Conservation (phyloP, 108 stramenopile species). For the Nitzschia sp. region DNA sequence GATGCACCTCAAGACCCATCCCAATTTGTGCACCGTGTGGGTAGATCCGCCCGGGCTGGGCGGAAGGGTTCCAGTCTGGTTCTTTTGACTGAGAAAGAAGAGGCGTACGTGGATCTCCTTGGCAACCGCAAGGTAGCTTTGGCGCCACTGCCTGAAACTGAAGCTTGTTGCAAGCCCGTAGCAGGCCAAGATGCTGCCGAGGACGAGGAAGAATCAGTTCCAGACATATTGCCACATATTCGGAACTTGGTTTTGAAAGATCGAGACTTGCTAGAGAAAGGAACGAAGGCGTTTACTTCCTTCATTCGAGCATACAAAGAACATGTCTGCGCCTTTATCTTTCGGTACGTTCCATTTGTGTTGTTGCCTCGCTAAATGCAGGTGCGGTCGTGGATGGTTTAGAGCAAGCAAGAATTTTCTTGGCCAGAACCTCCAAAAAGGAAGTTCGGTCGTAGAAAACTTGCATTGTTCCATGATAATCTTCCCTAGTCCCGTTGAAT, state of each 20-base stretch:
- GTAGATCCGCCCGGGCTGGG: slow-evolving; percentile 94
- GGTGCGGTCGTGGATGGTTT: slow-evolving; percentile 13
- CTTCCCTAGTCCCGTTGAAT: slow-evolving; percentile 27
- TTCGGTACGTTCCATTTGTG: slow-evolving; percentile 55
- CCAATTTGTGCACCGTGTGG: slow-evolving; percentile 96
- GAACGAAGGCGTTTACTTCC: slow-evolving; percentile 92
- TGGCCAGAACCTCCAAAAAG: slow-evolving; percentile 34
- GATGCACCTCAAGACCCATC: slow-evolving; percentile 96
- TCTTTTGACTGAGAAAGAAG: slow-evolving; percentile 90
- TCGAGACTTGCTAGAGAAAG: slow-evolving; percentile 94
- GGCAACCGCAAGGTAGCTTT: slow-evolving; percentile 81
- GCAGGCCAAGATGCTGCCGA: slow-evolving; percentile 20
- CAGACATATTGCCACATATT: slow-evolving; percentile 67
- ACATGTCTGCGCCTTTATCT: slow-evolving; percentile 89
- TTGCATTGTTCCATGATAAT: slow-evolving; percentile 17
- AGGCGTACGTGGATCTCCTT: slow-evolving; percentile 91
- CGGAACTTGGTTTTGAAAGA: slow-evolving; percentile 76
- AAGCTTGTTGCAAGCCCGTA: slow-evolving; percentile 54
- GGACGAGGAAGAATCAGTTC: slow-evolving; percentile 27
- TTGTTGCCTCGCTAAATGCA: slow-evolving; percentile 9
- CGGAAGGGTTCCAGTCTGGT: slow-evolving; percentile 79
- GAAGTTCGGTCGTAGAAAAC: background rate
- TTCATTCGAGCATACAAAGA: slow-evolving; percentile 96
- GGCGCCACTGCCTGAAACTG: slow-evolving; percentile 47
- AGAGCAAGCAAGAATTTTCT: no score